Base-by-base conservation (phyloP, 805 yeast species). In the Isabelozyma gotoi region DNA sequence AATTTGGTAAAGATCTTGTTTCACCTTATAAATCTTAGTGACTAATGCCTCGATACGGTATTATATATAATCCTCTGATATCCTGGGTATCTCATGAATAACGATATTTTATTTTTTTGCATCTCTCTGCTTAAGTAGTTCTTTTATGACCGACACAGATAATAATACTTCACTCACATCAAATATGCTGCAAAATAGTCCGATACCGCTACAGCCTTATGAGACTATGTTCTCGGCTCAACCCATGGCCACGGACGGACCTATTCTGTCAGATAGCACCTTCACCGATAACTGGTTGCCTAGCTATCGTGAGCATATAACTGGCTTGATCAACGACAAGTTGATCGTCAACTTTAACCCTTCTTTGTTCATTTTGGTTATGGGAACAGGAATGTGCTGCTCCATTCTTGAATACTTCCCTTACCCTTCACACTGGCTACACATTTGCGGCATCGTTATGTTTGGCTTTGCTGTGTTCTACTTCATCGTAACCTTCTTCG, bases 301-400 rank as follows among this genome's bases (percentile, higher is more conserved):
- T 24, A 24, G 29, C 29, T 24, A 24, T n/a, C 29, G 10, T 10
- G 29, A 24, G 12, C 29, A 24, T 24, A 7, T 24, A 24, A 3
- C 7, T 5, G n/a, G 12, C 4, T 24, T 24, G 29, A 3, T 24
- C 7, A 24, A 24, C 12, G 29, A 24, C 29, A 24, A 24, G 12
- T 24, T 24, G n/a, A 41, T 64, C 17, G 38, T 46, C 18, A 57
- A 56, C 16, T 68, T 67, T 45, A 36, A 58, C 8, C 86, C 88
- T 1, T 71, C 72, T 6, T 83, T 82, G 74, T 88, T 83, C 63
- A 84, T 85, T 19, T 71, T 81, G 39, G 77, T 82, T n/a, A 90
- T 90, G 96, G 96, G 96, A 2, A 77, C 84, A 3, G 96, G 96
- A 1, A 86, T 89, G 33, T 68, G 88, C 1, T 68, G 87, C 3